These are phyloP conservation scores for Sutorius eximius DNA, from an alignment of 1,284 basidiomycete genomes.

Conservation along the genomic window DNA sequence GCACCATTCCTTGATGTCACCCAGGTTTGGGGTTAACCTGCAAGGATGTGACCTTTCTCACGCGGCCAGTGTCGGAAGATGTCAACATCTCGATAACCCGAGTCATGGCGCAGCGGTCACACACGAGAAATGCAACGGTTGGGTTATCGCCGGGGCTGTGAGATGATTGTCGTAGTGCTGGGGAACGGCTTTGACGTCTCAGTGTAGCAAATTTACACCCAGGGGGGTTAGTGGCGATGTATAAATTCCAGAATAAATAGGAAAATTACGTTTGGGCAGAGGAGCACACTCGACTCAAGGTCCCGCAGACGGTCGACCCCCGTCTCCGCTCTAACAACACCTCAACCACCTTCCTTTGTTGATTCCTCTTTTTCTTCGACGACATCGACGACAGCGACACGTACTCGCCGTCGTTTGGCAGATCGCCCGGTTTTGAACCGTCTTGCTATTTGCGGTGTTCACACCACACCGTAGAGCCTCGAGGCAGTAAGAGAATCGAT, in stretches of 20 bases:
- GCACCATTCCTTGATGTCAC: conserved; percentile 8
- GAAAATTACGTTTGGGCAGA: conserved; percentile 18
- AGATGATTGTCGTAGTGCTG: not conserved
- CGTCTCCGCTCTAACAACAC: conserved; percentile 31
- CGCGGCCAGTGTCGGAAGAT: not conserved
- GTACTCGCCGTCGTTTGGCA: conserved; percentile 1
- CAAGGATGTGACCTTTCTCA: not conserved
- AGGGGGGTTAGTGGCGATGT: not conserved
- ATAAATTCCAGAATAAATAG: not conserved
- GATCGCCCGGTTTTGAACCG: conserved; percentile 18
- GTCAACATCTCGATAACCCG: not conserved
- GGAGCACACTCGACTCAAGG: not conserved
- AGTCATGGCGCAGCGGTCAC: conserved; percentile 13
- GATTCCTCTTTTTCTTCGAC: not conserved
- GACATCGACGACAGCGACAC: conserved; percentile 10
- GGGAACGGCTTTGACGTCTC: conserved; percentile 9
- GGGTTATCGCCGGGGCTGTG: not conserved
- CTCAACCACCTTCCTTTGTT: conserved; percentile 19
- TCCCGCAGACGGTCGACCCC: not conserved
- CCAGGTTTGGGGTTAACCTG: conserved; percentile 13
- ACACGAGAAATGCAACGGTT: not conserved
- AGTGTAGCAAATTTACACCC: conserved; percentile 5
- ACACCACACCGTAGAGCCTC: conserved; percentile 22
- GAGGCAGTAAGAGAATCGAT: conserved; percentile 30
- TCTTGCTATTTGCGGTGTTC: conserved; percentile 27